Conservation (phyloP, 2,329 filamentous ascomycete species). For the Periconia sp. region DNA sequence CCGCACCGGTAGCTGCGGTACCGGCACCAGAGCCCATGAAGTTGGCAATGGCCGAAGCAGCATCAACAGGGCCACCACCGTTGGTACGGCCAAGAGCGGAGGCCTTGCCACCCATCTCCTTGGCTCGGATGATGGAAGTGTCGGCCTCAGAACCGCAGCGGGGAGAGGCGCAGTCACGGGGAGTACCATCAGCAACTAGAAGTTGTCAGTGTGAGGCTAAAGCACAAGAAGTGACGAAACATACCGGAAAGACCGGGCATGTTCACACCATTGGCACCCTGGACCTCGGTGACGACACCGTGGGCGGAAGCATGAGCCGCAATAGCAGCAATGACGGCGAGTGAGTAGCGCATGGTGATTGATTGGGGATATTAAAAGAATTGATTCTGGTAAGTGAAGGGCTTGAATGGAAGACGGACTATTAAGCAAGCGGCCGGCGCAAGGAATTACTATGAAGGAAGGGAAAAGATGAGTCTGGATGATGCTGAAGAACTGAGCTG, state of each 20-base stretch:
- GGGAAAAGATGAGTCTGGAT: conserved; percentile 35
- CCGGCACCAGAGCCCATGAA: conserved; percentile 59
- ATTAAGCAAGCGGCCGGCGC: conserved; percentile 45
- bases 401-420: conserved; percentile 19
- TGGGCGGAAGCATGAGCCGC: conserved; percentile 60
- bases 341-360: conserved; percentile 57
- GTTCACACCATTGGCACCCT: conserved; percentile 66
- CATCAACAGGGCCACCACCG: conserved; percentile 64
- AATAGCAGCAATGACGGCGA: conserved; percentile 55
- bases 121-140: conserved; percentile 71
- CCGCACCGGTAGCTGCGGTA: conserved; percentile 5
- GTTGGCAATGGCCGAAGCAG: conserved; percentile 61
- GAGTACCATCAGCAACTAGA: conserved; percentile 68
- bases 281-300: conserved; percentile 62
- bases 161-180: conserved; percentile 68
- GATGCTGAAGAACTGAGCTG: conserved; percentile 26
- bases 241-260: conserved; percentile 66
- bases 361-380: conserved; percentile 20
- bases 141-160: conserved; percentile 70
- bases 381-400: conserved; percentile 16
- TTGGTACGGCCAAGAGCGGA: conserved; percentile 69
- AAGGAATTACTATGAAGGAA: conserved; percentile 37
- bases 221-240: conserved; percentile 8
- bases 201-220: conserved; percentile 14
- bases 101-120: conserved; percentile 63